Base-by-base conservation (phyloP, 805 yeast genomes). In the Diddensiella caesifluorescens region DNA sequence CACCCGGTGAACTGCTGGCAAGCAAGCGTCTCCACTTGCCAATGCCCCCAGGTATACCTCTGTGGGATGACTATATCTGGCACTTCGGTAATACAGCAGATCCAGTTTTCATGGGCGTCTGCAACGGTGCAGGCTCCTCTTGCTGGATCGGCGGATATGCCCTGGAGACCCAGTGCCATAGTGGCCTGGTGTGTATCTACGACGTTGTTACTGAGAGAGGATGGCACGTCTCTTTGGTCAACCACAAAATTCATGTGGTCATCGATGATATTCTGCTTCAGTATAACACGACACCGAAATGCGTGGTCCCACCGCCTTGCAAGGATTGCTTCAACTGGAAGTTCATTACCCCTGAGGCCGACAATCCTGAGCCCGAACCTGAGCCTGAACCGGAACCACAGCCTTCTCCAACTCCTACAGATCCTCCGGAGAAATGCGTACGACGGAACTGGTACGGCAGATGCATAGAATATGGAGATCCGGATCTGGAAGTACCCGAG, bases 1-100 rank as follows among this genome's bases (percentile, higher is more conserved):
- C 97, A 0, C 97, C 97, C 0, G 96, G 95, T 3, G 98, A 92
- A 52, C 63, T 76, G 57, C 65, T 92, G 43, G 92, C 98, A 1
- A 75, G 92, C 0, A 72, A 72, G 52, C 72, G 98, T 51, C 68
- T 92, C 35, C 97, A 89, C 63, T 70, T 92, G 38, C 98, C 98
- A 0, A 73, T 75, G 65, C 95, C 97, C 1, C 98, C 98, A 0
- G 95, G 95, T 1, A 59, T 85, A 10, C 89, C 95, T 0, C 63
- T 68, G 5, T 75, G 80, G 53, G 66, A 77, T 63, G 97, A 89
- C 54, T 81, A 85, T 49, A 75, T 92, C 6, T 92, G 95, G 94
- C 97, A 92, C 59, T 67, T 92, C 57, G 98, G 98, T 2, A 90
- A 92, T 60, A 92, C 92, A 1, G 97, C 96, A 0, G 98, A 92